Base-by-base conservation (phyloP, 169 alveolate genomes). In the Theileria parva region DNA sequence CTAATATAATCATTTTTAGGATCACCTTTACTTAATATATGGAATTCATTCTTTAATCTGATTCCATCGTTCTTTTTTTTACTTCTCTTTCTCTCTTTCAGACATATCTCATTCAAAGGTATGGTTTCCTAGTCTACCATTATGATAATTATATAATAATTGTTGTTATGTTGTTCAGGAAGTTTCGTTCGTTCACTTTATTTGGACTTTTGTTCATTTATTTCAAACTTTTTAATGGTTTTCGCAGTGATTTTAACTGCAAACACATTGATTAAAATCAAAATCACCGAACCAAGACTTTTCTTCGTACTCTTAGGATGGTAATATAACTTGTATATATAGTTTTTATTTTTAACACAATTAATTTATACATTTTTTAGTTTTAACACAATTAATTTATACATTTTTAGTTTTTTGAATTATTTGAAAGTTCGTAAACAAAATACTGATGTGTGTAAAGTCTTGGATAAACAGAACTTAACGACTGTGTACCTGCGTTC, bases 91-190 rank as follows among this genome's bases (percentile, higher is more conserved):
- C 32, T 81, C 27, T 23, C n/a, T 4, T 51, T 71, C 25, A 61
- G 79, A 8, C 85, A 73, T 6, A 67, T 53, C 51, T 1, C 85
- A 12, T 74, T 81, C 50, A 81, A 80, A 68, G 88, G 88, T 80
- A 55, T 0, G 74, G 32, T 51, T 21, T 17, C 19, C 13, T 21
- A 75, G 11, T 57, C n/a, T 4, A 37, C 44, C 17, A 23, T 70
- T n/a, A 21, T 11, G 12, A 5, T 17, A 23, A 32, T 5, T 34
- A 37, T 4, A 55, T 21, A 11, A 17, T 6, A 6, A 55, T 37
- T 6, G 8, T 37, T 37, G 48, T 37, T 6, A 55, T 6, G 12
- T 7, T 17, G 64, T 55, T 15, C 12, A 64, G 72, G 72, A 3
- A 6, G 19, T 21, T 37, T 32, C 59, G 53, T 37, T 32, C 25